Percentiles rank a stretch among this genome's conserved stretches.
These are phyloP conservation scores for Cajanus cajan DNA, from an alignment of 306 rosid genomes.

Conservation along the genomic window DNA sequence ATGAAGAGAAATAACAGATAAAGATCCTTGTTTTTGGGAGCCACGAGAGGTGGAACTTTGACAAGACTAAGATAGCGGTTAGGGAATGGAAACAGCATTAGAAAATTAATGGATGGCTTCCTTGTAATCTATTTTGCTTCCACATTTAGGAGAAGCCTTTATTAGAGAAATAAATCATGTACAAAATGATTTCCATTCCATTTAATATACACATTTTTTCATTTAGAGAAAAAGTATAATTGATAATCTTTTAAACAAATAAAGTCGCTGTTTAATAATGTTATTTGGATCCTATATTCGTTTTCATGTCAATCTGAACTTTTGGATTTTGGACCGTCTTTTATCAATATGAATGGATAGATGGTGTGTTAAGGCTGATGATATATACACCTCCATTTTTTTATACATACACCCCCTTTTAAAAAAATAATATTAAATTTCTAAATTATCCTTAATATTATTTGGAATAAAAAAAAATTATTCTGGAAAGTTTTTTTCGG, in stretches of 20 bases:
- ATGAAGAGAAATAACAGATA: slow-evolving; percentile 36
- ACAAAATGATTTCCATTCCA: background rate
- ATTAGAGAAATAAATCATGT: slow-evolving; percentile 22
- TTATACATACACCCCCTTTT: too few relatives aligned
- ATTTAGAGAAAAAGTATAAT: background rate
- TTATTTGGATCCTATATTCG: background rate
- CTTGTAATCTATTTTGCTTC: slow-evolving; percentile 17
- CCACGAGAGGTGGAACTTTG: slow-evolving; percentile 47
- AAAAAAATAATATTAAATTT: too few relatives aligned
- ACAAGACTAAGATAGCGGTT: slow-evolving; percentile 39
- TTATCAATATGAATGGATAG: background rate
- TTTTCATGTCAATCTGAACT: background rate
- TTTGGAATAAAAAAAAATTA: too few relatives aligned
- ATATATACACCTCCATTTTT: too few relatives aligned
- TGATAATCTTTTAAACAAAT: background rate
- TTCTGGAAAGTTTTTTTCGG: too few relatives aligned
- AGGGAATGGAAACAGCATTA: slow-evolving; percentile 38
- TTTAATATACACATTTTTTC: background rate
- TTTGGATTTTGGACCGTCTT: background rate
- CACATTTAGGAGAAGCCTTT: slow-evolving; percentile 19
- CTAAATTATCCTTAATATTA: too few relatives aligned
- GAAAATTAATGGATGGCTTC: slow-evolving; percentile 32
- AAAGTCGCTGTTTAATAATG: too few relatives aligned
- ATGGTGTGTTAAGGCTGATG: too few relatives aligned
- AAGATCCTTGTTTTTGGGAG: slow-evolving; percentile 71